These are phyloP conservation scores for Vitis hybrid DNA, from an alignment of 177 flowering plant genomes.

Conservation along the genomic window DNA sequence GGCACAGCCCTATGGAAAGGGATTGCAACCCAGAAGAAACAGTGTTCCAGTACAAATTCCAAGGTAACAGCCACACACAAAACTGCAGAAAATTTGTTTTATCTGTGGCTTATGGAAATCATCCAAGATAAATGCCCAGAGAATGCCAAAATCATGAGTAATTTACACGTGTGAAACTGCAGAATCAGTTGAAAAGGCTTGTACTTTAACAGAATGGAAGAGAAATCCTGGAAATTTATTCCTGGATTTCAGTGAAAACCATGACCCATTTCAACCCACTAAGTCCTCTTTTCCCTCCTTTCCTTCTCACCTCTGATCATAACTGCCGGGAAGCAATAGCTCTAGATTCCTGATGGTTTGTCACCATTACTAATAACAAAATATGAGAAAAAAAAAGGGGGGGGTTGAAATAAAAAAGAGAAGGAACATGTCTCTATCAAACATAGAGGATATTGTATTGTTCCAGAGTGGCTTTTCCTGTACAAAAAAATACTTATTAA, in stretches of 20 bases:
- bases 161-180: constrained; percentile 33
- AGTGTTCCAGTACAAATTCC: constrained; percentile 3
- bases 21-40: constrained; percentile 8
- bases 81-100: constrained; percentile 18
- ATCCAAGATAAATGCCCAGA: constrained; percentile 19
- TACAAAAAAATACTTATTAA: constrained; percentile 2
- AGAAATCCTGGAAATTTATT: constrained; percentile 21
- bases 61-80: constrained; percentile 11
- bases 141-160: constrained; percentile 33
- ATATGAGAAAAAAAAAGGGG: background rate
- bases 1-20: constrained; percentile 6
- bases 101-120: constrained; percentile 12
- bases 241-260: constrained; percentile 59
- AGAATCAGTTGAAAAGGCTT: constrained; percentile 34
- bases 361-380: constrained; percentile 30
- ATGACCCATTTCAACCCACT: constrained; percentile 20
- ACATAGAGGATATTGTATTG: constrained; percentile 11
- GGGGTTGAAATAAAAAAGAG: constrained; percentile 5
- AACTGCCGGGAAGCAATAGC: constrained; percentile 26
- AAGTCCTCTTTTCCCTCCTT: constrained; percentile 16
- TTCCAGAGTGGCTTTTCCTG: constrained; percentile 24
- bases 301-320: constrained; percentile 15
- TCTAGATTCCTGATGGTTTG: constrained; percentile 46
- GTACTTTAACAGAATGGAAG: constrained; percentile 18
- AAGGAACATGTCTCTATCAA: constrained; percentile 21